These are phyloP conservation scores for Monilinia vaccinii-corymbosi DNA, from an alignment of 2,329 filamentous ascomycete species.

Conservation along the genomic window DNA sequence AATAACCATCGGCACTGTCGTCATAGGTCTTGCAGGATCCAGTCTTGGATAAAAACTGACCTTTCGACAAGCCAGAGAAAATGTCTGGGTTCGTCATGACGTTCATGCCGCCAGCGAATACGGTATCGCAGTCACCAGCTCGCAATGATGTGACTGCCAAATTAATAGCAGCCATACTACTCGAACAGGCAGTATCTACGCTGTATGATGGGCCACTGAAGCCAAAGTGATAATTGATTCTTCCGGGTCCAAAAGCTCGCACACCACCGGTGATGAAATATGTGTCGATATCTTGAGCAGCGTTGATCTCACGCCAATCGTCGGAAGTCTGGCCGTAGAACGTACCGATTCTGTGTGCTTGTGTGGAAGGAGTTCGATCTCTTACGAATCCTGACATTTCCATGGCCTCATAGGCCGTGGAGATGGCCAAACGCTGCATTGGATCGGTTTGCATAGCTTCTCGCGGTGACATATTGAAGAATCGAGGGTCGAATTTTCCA, in stretches of 20 bases:
- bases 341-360: conserved; percentile 33
- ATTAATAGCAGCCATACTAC: conserved; percentile 45
- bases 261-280: conserved; percentile 23
- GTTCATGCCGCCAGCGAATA: conserved; percentile 34
- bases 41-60: conserved; percentile 28
- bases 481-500: conserved; percentile 65
- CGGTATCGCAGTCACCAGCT: conserved; percentile 36
- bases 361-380: conserved; percentile 18
- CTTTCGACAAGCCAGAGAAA: conserved; percentile 33
- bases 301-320: conserved; percentile 17
- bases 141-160: conserved; percentile 42
- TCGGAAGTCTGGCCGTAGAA: conserved; percentile 18
- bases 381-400: conserved; percentile 10
- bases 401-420: conserved; percentile 61
- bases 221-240: conserved; percentile 33
- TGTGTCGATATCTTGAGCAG: conserved; percentile 22
- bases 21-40: conserved; percentile 34
- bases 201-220: conserved; percentile 43
- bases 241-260: conserved; percentile 24
- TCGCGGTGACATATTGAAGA: conserved; percentile 78
- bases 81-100: conserved; percentile 18
- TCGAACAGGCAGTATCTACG: conserved; percentile 51
- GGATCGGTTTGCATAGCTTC: conserved; percentile 73
- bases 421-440: conserved; percentile 65
- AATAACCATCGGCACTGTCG: conserved; percentile 15